Percentiles rank a stretch among this genome's conserved stretches.
Evolutionary conservation across 805 yeast genomes (phyloP).

Genomic region (Cyberlindnera euphorbiiphila): DNA sequence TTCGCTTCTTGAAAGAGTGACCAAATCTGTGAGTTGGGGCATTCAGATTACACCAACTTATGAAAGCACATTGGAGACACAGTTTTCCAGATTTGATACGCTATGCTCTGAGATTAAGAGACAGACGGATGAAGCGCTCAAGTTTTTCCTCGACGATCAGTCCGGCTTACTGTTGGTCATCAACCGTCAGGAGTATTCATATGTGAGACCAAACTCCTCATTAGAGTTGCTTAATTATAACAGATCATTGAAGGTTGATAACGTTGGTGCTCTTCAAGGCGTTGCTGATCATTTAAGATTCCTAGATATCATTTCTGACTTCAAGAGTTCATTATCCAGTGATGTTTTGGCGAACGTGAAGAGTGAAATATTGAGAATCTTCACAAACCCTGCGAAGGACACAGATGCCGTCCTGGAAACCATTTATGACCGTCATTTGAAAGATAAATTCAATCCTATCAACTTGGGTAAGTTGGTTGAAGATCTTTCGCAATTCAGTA

Average conservation of each 20-base stretch:
- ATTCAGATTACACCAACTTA: slow-evolving; percentile 31
- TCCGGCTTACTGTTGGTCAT: slow-evolving; percentile 30
- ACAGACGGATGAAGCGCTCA: slow-evolving; percentile 55
- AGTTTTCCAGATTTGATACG: slow-evolving; percentile 68
- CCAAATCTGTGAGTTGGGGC: slow-evolving; percentile 31
- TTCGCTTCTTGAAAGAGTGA: slow-evolving; percentile 34
- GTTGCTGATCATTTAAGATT: slow-evolving; percentile 28
- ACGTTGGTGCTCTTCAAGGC: slow-evolving; percentile 5
- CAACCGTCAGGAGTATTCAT: slow-evolving; percentile 34
- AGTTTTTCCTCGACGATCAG: slow-evolving; percentile 39
- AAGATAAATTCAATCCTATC: slow-evolving; percentile 37
- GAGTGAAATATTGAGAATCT: slow-evolving; percentile 34
- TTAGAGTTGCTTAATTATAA: slow-evolving; percentile 34
- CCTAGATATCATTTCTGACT: slow-evolving; percentile 35
- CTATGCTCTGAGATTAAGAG: slow-evolving; percentile 69
- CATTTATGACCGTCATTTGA: slow-evolving; percentile 40
- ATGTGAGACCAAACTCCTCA: slow-evolving; percentile 32
- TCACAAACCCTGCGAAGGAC: slow-evolving; percentile 27
- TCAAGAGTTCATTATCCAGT: slow-evolving; percentile 37
- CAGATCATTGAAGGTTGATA: slow-evolving; percentile 20
- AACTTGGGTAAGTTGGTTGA: slow-evolving; percentile 37
- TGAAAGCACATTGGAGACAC: slow-evolving; percentile 38
- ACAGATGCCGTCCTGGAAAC: slow-evolving; percentile 28
- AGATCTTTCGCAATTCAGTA: slow-evolving; percentile 36
- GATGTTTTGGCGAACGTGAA: slow-evolving; percentile 34